Conservation (phyloP, 1,284 basidiomycete species). For the Coniferiporia weirii region DNA sequence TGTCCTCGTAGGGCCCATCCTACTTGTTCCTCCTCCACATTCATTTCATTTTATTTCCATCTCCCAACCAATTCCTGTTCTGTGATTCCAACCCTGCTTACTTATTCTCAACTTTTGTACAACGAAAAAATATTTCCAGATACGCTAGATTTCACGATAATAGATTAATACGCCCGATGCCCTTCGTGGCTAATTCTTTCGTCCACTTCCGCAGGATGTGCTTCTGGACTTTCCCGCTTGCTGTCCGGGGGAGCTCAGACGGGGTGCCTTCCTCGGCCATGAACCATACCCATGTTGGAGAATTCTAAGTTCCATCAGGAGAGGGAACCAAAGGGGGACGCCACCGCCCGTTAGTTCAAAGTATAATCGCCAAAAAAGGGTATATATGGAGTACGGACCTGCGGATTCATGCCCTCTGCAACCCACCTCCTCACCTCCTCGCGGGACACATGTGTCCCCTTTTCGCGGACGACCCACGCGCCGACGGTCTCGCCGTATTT, state of each 20-base stretch:
- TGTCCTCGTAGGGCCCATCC: too few relatives aligned
- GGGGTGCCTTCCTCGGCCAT: conserved; percentile 57
- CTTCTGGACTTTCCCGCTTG: conserved; percentile 86
- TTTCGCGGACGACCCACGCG: conserved; percentile 62
- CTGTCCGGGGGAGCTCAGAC: conserved; percentile 75
- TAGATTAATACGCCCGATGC: conserved; percentile 6
- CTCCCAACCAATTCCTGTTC: too few relatives aligned
- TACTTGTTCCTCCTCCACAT: too few relatives aligned
- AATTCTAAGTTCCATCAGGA: conserved; percentile 44
- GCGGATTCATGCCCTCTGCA: conserved; percentile 62
- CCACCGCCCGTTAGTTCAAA: not conserved
- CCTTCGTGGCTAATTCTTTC: conserved; percentile 16
- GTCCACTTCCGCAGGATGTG: conserved; percentile 50
- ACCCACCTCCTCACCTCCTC: conserved; percentile 53
- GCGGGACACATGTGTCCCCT: conserved; percentile 34
- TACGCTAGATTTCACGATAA: not conserved
- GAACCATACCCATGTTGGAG: conserved; percentile 82
- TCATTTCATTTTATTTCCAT: too few relatives aligned
- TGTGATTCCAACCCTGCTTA: too few relatives aligned
- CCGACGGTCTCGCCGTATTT: conserved; percentile 77
- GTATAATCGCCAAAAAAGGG: not conserved
- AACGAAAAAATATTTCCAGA: not conserved
- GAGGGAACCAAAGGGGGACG: not conserved
- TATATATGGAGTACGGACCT: conserved; percentile 39
- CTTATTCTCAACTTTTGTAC: too few relatives aligned